Evolutionary conservation across 2,329 filamentous ascomycete genomes (phyloP).

Genomic region (Gliomastix tumulicola): DNA sequence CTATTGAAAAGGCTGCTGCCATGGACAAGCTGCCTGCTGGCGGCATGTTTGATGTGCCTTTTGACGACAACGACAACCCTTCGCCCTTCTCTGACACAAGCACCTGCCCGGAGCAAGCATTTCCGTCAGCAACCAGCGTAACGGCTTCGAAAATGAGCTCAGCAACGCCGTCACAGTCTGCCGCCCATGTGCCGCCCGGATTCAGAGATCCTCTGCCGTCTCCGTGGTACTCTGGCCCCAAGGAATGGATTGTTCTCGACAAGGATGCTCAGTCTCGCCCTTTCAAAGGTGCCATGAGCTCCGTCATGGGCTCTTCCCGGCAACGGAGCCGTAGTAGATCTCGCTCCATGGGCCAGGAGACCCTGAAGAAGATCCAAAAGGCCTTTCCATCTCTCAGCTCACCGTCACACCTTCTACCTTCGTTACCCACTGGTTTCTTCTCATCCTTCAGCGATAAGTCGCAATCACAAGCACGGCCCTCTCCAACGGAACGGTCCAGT

Average conservation of each 20-base stretch:
- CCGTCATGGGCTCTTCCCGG: no score
- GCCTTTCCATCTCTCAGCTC: slow-evolving; percentile 43
- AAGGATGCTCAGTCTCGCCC: no score
- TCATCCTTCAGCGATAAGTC: slow-evolving; percentile 23
- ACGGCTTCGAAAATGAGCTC: no score
- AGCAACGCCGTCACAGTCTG: no score
- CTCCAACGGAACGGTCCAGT: background rate
- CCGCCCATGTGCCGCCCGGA: no score
- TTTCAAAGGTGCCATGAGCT: no score
- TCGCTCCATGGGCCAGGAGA: slow-evolving; percentile 48
- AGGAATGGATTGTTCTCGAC: no score
- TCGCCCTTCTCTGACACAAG: background rate
- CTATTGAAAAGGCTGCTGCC: slow-evolving; percentile 49
- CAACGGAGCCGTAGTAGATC: no score
- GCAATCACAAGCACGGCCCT: background rate
- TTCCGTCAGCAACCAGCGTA: no score
- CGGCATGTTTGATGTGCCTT: slow-evolving; percentile 15
- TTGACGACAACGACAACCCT: slow-evolving; percentile 9
- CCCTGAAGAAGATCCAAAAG: slow-evolving; percentile 48
- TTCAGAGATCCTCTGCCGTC: slow-evolving; percentile 16
- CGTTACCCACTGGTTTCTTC: slow-evolving; percentile 33
- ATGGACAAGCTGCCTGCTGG: slow-evolving; percentile 32
- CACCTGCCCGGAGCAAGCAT: no score
- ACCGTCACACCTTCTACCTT: slow-evolving; percentile 24
- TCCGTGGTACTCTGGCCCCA: slow-evolving; percentile 18